These are phyloP conservation scores for Pseudogymnoascus verrucosus DNA, from an alignment of 2,329 filamentous ascomycete genomes.

Conservation along the genomic window DNA sequence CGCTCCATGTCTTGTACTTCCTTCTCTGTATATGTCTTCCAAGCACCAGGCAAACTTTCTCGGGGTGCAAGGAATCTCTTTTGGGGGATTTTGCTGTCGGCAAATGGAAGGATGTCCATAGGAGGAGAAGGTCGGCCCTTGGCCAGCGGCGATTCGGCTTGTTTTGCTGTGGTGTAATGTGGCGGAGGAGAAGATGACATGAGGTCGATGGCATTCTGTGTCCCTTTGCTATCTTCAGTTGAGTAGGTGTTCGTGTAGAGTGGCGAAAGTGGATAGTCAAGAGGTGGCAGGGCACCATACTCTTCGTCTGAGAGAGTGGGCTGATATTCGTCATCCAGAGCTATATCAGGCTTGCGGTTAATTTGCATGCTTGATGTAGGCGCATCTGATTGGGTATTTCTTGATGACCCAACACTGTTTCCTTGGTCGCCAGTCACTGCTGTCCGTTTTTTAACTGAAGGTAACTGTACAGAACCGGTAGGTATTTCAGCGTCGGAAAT, in stretches of 20 bases:
- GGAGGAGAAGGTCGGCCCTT: neutral
- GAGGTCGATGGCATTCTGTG: neutral
- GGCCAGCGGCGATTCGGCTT: neutral
- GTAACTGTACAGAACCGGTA: neutral
- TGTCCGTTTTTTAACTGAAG: neutral
- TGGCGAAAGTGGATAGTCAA: neutral
- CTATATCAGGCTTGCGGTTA: neutral
- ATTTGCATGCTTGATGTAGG: neutral
- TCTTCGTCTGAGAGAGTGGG: neutral
- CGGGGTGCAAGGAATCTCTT: conserved; percentile 25
- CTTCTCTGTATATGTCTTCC: conserved; percentile 23
- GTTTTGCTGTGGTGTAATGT: neutral
- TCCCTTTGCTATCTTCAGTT: neutral
- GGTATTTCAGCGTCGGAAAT: neutral
- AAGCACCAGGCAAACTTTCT: conserved; percentile 30
- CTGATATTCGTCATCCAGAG: neutral
- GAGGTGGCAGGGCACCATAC: neutral
- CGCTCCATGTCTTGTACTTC: conserved; percentile 11
- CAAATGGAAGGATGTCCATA: neutral
- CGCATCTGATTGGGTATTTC: neutral
- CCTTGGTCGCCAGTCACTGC: neutral
- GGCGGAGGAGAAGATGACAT: neutral
- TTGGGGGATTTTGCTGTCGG: neutral
- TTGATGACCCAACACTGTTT: neutral
- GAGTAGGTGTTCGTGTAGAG: neutral